Conservation (phyloP, 116 monocot genomes). For the Zostera marina region DNA sequence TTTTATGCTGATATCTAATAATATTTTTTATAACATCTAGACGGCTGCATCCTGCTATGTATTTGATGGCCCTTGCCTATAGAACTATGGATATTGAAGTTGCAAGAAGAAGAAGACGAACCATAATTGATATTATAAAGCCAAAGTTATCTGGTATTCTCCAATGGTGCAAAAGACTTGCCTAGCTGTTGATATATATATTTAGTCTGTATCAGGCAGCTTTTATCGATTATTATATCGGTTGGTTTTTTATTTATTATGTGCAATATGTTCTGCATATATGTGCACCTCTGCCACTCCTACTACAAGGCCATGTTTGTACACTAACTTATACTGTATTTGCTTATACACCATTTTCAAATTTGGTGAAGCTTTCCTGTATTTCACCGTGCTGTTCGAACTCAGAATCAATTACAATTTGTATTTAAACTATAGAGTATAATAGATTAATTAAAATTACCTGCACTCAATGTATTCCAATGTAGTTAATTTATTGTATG, state of each 20-base stretch:
- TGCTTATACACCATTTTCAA: no score
- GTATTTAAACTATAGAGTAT: no score
- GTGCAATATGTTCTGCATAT: no score
- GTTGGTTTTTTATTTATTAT: background rate
- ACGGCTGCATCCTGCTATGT: constrained; percentile 94
- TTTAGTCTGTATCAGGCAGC: background rate
- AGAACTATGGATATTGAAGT: constrained; percentile 85
- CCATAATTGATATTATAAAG: constrained; percentile 26
- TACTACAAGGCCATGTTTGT: no score
- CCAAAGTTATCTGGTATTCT: constrained; percentile 29
- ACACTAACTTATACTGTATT: no score
- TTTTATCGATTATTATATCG: background rate
- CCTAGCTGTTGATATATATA: constrained; percentile 10
- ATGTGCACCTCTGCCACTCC: no score
- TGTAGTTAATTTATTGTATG: no score
- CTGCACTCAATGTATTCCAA: no score
- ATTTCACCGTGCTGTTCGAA: no score
- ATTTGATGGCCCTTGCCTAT: constrained; percentile 81
- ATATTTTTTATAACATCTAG: constrained; percentile 19
- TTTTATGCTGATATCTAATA: background rate
- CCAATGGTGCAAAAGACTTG: constrained; percentile 46
- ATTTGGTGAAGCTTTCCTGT: no score
- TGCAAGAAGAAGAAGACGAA: constrained; percentile 37
- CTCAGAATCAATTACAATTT: no score
- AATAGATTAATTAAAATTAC: no score